Evolutionary conservation across 2,329 filamentous ascomycete species (phyloP), one percentile per base, ranked within the genome.

Genomic region (Microdochium nivale): DNA sequence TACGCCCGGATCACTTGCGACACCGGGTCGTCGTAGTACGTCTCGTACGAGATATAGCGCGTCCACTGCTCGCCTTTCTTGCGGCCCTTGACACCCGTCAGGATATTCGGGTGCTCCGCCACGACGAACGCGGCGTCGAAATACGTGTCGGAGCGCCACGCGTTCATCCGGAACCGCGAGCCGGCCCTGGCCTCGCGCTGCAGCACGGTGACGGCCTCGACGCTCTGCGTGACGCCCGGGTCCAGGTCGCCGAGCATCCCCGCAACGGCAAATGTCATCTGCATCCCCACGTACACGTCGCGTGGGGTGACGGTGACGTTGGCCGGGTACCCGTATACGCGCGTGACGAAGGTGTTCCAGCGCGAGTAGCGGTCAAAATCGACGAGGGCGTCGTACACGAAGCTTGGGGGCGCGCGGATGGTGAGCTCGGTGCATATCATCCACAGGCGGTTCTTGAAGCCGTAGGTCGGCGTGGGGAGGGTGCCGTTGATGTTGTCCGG

Each of bases 301-400:
- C 44, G 48, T 2, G 62, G 58, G 2, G 60, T 64, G 14, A 27
- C n/a, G 1, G 21, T 48, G 10, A 61, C 59, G 44, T 59, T 58
- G 14, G 54, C 24, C 1, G 62, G 58, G 3, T 63, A 46, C 1
- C 44, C 52, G 21, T 21, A 44, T 5, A 64, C 58, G 21, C 55
- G 46, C 25, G 56, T 37, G 25, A 63, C 58, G 52, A 64, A 65
- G 3, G 56, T 54, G 53, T 62, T 64, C 63, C 62, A 65, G 14
- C 11, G 11, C 1, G 46, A 33, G 49, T 65, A 65, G 0, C 57
- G 55, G 23, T 51, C 48, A 56, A 59, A 65, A 46, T 62, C 58
- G 19, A 65, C 54, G 2, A 64, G 48, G 25, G 58, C 55, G 25
- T 56, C 49, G 51, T 60, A 58, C 9, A 60, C 52, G n/a, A 48